Base-by-base conservation (phyloP, 495 filamentous ascomycete species). In the Physcia stellaris region DNA sequence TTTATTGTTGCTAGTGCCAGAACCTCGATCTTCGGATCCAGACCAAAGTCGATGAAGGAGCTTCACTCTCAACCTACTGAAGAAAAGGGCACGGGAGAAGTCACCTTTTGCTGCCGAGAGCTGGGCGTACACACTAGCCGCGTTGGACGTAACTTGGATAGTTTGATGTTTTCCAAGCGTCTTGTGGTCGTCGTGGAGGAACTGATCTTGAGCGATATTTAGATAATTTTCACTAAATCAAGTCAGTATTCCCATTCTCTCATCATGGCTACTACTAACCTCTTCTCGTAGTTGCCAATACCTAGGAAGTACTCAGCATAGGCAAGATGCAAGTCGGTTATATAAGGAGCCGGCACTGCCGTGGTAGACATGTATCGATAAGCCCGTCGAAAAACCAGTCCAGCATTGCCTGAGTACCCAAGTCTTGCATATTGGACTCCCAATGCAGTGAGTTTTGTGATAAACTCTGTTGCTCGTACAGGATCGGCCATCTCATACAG, bases 321-420 rank as follows among this genome's bases (percentile, higher is more conserved):
- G 5, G 76, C 73, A 2, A 96, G 49, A 35, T 86, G 71, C 50
- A 77, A 80, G 36, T 56, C 70, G 37, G 75, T 59, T 22, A 42
- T 58, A 16, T 70, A 62, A 24, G 66, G 51, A 23, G 56, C 53
- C 0, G 62, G 59, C 7, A 64, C 45, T 4, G 57, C 50, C 28
- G 53, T 46, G 15, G 56, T 52, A 16, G 55, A 48, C 21, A 70
- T 39, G 43, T 70, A 65, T 16, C 61, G 59, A 35, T 61, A 67
- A 6, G 80, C 77, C 37, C 72, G 69, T 2, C 61, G 60, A 15
- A 94, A 64, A 1, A 73, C 52, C 28, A 76, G 54, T 24, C 75
- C 75, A 26, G 86, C 85, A 51, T 83, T 80, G 11, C 69, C 70
- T 15, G 79, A 79, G 45, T 83, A 79, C 19, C 90, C 90, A 39